Evolutionary conservation across 495 filamentous ascomycete species (phyloP), one percentile per base, ranked within the genome.

Genomic region (Oidiodendron maius): DNA sequence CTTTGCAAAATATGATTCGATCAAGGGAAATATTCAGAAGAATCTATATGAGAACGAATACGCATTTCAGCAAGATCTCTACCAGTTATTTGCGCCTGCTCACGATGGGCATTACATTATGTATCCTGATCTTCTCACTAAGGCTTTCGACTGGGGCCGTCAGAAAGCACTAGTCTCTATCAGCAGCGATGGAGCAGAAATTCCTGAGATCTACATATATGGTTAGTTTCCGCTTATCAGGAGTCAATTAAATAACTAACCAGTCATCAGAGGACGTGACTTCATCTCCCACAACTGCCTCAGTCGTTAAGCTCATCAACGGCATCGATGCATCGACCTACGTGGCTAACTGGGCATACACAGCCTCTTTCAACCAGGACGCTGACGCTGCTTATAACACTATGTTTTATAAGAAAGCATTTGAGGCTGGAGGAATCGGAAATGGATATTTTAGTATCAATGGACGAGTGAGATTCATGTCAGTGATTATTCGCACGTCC

Each of bases 301-400:
- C 58, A 0, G 22, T 46, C 4, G 44, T 61, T 3, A 54, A 39
- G n/a, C 5, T 50, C 20, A 61, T 61, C 41, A 58, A 61, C 37
- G 58, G 55, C 1, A 34, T 52, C 37, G 58, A 61, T 47, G 55
- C 58, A 16, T 15, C 46, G 1, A 60, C 43, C 42, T 60, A 56
- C 45, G 50, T 60, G 0, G 45, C 24, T 10, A 28, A 53, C 15
- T 57, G 44, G 25, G 51, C 48, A 18, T 60, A 51, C 20, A 50
- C 44, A 0, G 46, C 50, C 25, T 46, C 57, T 26, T 60, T 55
- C 40, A 57, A 57, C 18, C 57, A 60, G 34, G 72, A 76, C 47
- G 61, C 58, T 21, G 71, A 76, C 47, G 68, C 71, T n/a, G 68
- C 64, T 2, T 76, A 71, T 49, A 76, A 76, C 48, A 61, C 63